Conservation (phyloP, 306 rosid species). For the Mimosa pudica region DNA sequence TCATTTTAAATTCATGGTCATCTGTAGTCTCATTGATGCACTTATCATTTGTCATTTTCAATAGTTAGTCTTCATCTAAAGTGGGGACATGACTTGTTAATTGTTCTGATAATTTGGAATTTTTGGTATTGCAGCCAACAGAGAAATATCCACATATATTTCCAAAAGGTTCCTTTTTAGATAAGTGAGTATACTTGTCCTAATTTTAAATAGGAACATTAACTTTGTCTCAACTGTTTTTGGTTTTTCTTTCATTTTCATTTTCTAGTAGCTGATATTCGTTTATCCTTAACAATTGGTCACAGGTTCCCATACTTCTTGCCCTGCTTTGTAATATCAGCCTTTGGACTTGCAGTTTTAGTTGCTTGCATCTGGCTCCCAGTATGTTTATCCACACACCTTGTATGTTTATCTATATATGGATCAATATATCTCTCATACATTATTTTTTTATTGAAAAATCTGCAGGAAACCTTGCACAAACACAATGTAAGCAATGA, state of each 20-base stretch:
- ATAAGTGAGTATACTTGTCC: conserved; percentile 53
- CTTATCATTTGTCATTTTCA: not conserved
- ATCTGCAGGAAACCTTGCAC: conserved; percentile 87
- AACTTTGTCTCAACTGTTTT: not conserved
- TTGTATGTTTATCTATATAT: not conserved
- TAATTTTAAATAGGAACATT: not conserved
- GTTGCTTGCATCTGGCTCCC: conserved; percentile 53
- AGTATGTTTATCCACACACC: conserved; percentile 26
- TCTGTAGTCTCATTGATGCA: not conserved
- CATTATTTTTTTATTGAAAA: conserved; percentile 12
- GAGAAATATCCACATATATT: conserved; percentile 75
- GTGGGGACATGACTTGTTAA: not conserved
- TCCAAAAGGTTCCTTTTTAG: conserved; percentile 63
- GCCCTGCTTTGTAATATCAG: conserved; percentile 51
- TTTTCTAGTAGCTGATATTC: not conserved
- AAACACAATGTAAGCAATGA: conserved; percentile 39
- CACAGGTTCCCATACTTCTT: conserved; percentile 52
- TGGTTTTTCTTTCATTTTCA: not conserved
- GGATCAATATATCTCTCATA: too few species aligned
- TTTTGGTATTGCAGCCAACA: conserved; percentile 60
- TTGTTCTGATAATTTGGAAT: conserved; percentile 15
- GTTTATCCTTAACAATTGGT: not conserved
- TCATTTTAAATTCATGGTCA: too few species aligned
- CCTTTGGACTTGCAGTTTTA: conserved; percentile 15
- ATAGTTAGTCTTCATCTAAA: not conserved